These are phyloP conservation scores for Mucor circinelloides DNA, from an alignment of 371 early-diverging fungal species.

Conservation along the genomic window DNA sequence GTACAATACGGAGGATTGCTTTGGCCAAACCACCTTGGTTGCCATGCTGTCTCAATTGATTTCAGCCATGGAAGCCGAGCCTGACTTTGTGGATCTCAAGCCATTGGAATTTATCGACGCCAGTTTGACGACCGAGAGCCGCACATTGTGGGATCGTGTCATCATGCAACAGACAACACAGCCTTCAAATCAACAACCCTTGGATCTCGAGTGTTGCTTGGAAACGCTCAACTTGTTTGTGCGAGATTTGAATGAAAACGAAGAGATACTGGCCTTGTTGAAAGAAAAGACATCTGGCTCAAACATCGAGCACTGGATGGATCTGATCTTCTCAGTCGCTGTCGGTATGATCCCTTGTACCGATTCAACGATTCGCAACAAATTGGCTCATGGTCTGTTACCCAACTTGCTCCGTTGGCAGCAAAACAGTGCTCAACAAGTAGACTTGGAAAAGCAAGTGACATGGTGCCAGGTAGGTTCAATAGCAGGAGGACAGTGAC, in stretches of 20 bases:
- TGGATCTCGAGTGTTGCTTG: constrained; percentile 45
- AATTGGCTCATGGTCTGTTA: constrained; percentile 40
- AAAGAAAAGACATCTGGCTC: not conserved
- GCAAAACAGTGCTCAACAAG: constrained; percentile 14
- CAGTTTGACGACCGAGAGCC: constrained; percentile 2
- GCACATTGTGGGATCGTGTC: constrained; percentile 17
- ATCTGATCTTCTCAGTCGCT: constrained; percentile 38
- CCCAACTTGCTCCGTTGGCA: constrained; percentile 46
- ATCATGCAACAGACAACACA: not conserved
- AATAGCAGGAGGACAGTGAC: not conserved
- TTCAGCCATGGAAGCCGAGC: constrained; percentile 38
- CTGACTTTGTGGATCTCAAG: constrained; percentile 50
- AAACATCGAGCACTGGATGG: constrained; percentile 29
- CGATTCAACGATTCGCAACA: constrained; percentile 33
- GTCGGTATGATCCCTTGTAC: constrained; percentile 50
- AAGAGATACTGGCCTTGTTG: constrained; percentile 8
- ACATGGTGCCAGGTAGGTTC: constrained; percentile 37
- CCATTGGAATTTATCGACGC: constrained; percentile 35
- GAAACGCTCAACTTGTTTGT: constrained; percentile 36
- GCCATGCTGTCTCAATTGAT: constrained; percentile 34
- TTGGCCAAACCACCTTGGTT: constrained; percentile 24
- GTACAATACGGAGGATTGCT: not conserved
- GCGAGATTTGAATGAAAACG: constrained; percentile 24
- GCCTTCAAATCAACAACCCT: not conserved
- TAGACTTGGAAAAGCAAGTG: constrained; percentile 19